Conservation (phyloP, 768 basidiomycete genomes). For the Dioszegia crocea region DNA sequence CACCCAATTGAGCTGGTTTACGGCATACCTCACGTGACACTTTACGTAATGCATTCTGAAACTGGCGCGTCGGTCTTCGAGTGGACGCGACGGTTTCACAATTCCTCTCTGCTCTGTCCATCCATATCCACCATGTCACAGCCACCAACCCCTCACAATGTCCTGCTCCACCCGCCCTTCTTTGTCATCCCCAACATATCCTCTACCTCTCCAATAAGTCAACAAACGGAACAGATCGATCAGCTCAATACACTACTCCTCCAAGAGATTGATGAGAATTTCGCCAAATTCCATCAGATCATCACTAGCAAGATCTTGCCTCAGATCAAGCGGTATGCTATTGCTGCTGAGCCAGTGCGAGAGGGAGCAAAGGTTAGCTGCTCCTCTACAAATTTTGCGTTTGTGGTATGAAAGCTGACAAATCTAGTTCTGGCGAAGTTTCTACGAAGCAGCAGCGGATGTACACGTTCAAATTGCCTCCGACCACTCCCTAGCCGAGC, state of each 20-base stretch:
- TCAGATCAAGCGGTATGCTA: conserved; percentile 81
- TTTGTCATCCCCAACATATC: conserved; percentile 43
- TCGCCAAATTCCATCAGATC: conserved; percentile 80
- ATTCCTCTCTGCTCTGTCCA: background rate
- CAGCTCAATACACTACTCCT: conserved; percentile 88
- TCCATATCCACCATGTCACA: background rate
- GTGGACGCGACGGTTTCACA: too few relatives aligned
- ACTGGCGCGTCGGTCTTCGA: too few relatives aligned
- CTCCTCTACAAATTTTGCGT: background rate
- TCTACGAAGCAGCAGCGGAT: conserved; percentile 83
- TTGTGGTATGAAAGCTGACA: background rate
- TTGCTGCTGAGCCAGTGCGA: conserved; percentile 69
- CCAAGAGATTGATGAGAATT: conserved; percentile 91
- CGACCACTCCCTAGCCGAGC: conserved; percentile 2
- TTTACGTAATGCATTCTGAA: too few relatives aligned
- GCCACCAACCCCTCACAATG: conserved; percentile 14
- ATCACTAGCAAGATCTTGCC: conserved; percentile 77
- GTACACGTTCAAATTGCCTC: conserved; percentile 10
- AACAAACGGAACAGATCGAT: conserved; percentile 89
- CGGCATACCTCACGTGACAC: too few relatives aligned
- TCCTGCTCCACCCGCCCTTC: conserved; percentile 43
- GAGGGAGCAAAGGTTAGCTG: conserved; percentile 78
- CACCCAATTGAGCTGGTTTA: too few relatives aligned
- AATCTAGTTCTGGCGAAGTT: conserved; percentile 91
- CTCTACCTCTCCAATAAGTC: conserved; percentile 53